A percentile compares a stretch with the other conserved stretches of the same genome.
These are phyloP conservation scores for Nephelium lappaceum DNA, from an alignment of 345 rosid genomes.

Conservation along the genomic window DNA sequence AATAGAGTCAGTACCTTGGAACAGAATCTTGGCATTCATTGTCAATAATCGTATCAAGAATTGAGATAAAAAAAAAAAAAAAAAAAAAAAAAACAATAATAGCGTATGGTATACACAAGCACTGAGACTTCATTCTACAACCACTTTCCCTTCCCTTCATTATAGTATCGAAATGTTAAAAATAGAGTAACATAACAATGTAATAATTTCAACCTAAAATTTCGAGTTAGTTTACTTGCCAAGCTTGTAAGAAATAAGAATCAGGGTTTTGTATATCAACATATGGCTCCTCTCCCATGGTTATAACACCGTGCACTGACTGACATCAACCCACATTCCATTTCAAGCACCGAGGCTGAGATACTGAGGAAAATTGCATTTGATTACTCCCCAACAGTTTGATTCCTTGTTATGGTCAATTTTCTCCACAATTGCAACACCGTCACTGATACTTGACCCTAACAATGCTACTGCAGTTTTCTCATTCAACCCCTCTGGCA, in stretches of 20 bases:
- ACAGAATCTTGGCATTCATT: neutral
- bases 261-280: neutral
- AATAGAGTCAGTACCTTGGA: neutral
- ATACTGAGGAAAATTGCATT: conserved; percentile 11
- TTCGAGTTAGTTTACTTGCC: conserved; percentile 11
- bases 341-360: conserved; percentile 35
- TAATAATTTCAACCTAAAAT: neutral
- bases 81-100: neutral
- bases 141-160: neutral
- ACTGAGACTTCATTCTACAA: neutral
- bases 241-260: conserved; percentile 13
- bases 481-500: conserved; percentile 25
- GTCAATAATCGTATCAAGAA: neutral
- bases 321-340: conserved; percentile 40
- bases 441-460: conserved; percentile 5
- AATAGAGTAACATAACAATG: neutral
- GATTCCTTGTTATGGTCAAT: conserved; percentile 10
- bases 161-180: neutral
- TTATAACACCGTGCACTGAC: conserved; percentile 12
- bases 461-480: conserved; percentile 25
- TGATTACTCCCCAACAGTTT: neutral
- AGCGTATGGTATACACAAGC: neutral
- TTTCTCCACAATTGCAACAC: conserved; percentile 15
- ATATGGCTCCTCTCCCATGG: neutral
- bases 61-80: neutral